A percentile compares a stretch with the other conserved stretches of the same genome.
Conservation (phyloP, 441 rosid species). For the Jatropha multifida region DNA sequence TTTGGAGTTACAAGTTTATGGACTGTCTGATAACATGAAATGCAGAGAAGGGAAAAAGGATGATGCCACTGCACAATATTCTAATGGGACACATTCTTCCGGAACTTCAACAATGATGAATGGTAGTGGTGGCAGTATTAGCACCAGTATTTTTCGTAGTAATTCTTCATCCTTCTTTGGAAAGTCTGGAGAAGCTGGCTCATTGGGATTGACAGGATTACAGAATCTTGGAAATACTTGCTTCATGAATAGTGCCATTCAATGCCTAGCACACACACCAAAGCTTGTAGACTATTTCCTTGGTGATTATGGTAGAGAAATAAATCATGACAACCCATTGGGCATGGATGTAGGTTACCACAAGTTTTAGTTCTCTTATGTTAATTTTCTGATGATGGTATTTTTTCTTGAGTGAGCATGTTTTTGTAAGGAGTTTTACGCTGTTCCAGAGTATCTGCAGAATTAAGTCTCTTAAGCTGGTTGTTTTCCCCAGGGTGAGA, state of each 20-base stretch:
- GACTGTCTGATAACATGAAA: constrained; percentile 51
- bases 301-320: constrained; percentile 60
- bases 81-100: constrained; percentile 25
- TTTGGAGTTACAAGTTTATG: constrained; percentile 69
- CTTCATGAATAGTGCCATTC: constrained; percentile 74
- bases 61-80: constrained; percentile 30
- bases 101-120: constrained; percentile 32
- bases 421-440: background rate
- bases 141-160: constrained; percentile 28
- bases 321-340: constrained; percentile 61
- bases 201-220: constrained; percentile 63
- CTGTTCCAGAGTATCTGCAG: background rate
- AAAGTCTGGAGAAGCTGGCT: constrained; percentile 42
- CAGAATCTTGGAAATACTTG: constrained; percentile 82
- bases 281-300: constrained; percentile 68
- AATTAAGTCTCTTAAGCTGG: background rate
- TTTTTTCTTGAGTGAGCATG: background rate
- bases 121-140: constrained; percentile 37
- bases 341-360: constrained; percentile 55
- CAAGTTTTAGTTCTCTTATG: background rate
- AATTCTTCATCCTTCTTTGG: constrained; percentile 31
- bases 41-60: constrained; percentile 46
- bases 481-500: constrained; percentile 51
- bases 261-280: constrained; percentile 70
- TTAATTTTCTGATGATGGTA: background rate